Evolutionary conservation across 1,284 basidiomycete species (phyloP), one percentile per base, ranked within the genome.

Genomic region (Cystobasidiaceae sp.): DNA sequence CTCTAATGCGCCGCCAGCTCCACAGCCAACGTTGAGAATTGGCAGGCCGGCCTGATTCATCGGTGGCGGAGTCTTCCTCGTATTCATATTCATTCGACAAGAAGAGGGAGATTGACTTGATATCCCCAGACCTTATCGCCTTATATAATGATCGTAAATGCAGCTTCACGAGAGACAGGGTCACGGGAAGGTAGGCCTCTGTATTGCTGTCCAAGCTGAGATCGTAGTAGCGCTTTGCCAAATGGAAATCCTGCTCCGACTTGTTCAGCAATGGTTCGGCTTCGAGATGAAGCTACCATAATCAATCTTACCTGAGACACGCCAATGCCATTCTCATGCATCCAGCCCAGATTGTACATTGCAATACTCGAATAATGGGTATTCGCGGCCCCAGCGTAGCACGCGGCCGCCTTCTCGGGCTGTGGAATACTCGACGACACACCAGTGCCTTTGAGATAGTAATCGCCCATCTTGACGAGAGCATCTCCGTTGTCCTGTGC

Each of bases 321-420:
- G 3, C 96, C 96, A 27, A 89, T 77, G 0, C 96, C 96, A 72
- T 92, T 89, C 79, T 98, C 94, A 76, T 97, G 97, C 92, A 98
- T 96, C 89, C 89, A 97, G 0, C 94, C 96, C 27, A 98, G 79
- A 74, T 97, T 97, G 93, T 93, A 98, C 86, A 94, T 92, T 2
- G 94, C 93, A 71, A 98, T 81, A 0, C 93, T 90, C 71, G 90
- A 94, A 67, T 87, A 74, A 68, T 92, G 89, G 1, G 90, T 93
- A 71, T 93, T 91, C 2, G 90, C 90, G 0, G 78, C 91, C 28
- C 89, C 87, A 74, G 91, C 91, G 75, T 98, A 98, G 76, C 91
- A 97, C 17, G 86, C 85, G 0, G 89, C 90, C 0, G 96, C 96
- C 71, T 91, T 91, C 74, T 91, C 89, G 75, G 86, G 82, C 32